phyloP scores from a whole-genome alignment of 129 eudicot genomes.

The Saposhnikovia divaricata region DNA sequence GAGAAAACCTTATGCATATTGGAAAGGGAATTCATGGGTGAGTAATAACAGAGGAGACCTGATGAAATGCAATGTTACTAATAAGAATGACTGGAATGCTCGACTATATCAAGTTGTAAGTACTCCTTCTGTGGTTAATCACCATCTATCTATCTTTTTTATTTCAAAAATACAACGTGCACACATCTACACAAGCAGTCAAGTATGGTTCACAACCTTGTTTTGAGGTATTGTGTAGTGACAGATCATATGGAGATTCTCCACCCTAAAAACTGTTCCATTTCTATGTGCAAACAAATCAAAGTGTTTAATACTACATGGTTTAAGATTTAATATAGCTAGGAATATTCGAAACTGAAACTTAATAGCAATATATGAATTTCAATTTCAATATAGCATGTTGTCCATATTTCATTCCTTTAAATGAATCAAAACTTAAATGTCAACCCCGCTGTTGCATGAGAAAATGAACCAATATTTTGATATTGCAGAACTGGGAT shows the following conservation, averaged over 20 bases:
- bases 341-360: too few species aligned
- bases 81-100: conserved; percentile 1
- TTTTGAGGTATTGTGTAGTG: not conserved
- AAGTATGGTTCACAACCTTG: not conserved
- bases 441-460: not conserved
- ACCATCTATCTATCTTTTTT: not conserved
- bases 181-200: too few species aligned
- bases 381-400: not conserved
- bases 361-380: not conserved
- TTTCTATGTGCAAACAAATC: not conserved
- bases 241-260: not conserved
- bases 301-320: not conserved
- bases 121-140: not conserved
- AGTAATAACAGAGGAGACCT: conserved; percentile 2
- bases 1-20: not conserved
- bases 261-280: not conserved
- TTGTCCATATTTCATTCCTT: not conserved
- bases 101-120: conserved; percentile 5
- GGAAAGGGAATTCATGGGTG: conserved; percentile 6
- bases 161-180: too few species aligned
- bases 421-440: not conserved
- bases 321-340: too few species aligned
- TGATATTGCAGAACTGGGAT: not conserved
- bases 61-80: conserved; percentile 4
- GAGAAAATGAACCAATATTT: not conserved